phyloP scores from a whole-genome alignment of 2,329 filamentous ascomycete species.

The Paracoccidioides brasiliensis region DNA sequence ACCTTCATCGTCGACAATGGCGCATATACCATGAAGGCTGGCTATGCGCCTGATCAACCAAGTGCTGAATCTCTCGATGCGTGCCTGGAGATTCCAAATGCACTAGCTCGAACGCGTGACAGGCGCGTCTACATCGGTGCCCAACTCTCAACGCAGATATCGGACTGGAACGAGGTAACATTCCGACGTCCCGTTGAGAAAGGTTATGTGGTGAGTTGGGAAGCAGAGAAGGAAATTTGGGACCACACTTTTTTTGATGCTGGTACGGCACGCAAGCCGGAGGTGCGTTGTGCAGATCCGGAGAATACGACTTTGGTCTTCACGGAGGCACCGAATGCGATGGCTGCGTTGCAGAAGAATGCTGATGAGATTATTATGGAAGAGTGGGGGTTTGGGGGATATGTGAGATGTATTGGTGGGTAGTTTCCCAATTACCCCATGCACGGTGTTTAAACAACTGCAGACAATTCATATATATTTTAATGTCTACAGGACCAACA shows the following conservation, averaged over 20 bases:
- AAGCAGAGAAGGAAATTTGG: slow-evolving; percentile 91
- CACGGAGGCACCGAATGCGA: slow-evolving; percentile 71
- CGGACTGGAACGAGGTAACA: slow-evolving; percentile 76
- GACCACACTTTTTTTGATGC: slow-evolving; percentile 71
- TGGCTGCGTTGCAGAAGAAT: slow-evolving; percentile 70
- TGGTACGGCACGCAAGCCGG: slow-evolving; percentile 44
- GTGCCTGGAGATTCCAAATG: slow-evolving; percentile 72
- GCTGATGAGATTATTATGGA: slow-evolving; percentile 97
- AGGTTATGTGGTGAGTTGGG: slow-evolving; percentile 93
- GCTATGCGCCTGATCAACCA: slow-evolving; percentile 44
- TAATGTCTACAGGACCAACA: slow-evolving; percentile 43
- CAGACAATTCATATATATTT: background rate
- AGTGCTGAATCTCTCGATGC: slow-evolving; percentile 24
- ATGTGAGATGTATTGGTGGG: slow-evolving; percentile 60
- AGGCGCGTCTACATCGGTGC: slow-evolving; percentile 67
- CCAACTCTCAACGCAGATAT: slow-evolving; percentile 58
- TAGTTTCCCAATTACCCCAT: slow-evolving; percentile 16
- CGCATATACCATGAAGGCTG: slow-evolving; percentile 81
- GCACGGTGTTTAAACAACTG: background rate
- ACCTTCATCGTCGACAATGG: slow-evolving; percentile 92
- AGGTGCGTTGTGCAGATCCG: slow-evolving; percentile 43
- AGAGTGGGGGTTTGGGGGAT: slow-evolving; percentile 84
- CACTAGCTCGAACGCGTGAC: slow-evolving; percentile 70
- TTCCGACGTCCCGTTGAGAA: slow-evolving; percentile 87
- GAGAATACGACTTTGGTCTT: slow-evolving; percentile 71